phyloP scores from a whole-genome alignment of 257 asterid genomes.

The Leonotis leonurus region DNA sequence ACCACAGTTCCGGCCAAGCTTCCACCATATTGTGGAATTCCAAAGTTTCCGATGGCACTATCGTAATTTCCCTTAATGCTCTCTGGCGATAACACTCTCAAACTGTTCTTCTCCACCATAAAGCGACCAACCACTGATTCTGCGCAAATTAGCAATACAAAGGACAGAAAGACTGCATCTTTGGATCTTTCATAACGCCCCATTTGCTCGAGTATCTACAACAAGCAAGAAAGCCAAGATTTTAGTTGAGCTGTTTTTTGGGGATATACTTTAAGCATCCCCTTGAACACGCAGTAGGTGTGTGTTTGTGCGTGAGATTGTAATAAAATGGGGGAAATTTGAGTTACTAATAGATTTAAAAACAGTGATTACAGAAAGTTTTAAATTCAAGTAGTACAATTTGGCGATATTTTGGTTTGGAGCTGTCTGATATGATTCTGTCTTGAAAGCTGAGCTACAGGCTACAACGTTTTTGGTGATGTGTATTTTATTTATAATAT shows the following conservation, averaged over 20 bases:
- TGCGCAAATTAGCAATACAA: conserved; percentile 30
- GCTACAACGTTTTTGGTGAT: conserved; percentile 6
- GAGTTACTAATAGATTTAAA: not conserved
- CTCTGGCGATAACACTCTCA: conserved; percentile 79
- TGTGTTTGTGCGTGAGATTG: conserved; percentile 2
- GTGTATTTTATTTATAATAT: no score
- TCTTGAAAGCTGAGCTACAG: not conserved
- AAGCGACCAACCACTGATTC: conserved; percentile 58
- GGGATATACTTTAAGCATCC: not conserved
- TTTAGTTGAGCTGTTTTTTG: not conserved
- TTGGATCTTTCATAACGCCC: conserved; percentile 32
- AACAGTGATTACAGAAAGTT: not conserved
- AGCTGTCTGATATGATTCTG: conserved; percentile 13
- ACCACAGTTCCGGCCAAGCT: conserved; percentile 80
- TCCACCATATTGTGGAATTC: conserved; percentile 93
- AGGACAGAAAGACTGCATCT: conserved; percentile 40
- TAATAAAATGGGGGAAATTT: conserved; percentile 14
- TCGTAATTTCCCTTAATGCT: conserved; percentile 66
- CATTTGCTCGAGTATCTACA: conserved; percentile 33
- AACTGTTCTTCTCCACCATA: conserved; percentile 90
- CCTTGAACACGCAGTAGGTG: conserved; percentile 13
- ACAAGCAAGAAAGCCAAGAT: conserved; percentile 2
- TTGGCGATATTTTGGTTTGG: not conserved
- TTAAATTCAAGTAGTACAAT: not conserved
- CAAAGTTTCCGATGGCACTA: conserved; percentile 90